Evolutionary conservation across 371 early-diverging fungal species (phyloP), one percentile per base, ranked within the genome.

Genomic region (Coemansia sp.): DNA sequence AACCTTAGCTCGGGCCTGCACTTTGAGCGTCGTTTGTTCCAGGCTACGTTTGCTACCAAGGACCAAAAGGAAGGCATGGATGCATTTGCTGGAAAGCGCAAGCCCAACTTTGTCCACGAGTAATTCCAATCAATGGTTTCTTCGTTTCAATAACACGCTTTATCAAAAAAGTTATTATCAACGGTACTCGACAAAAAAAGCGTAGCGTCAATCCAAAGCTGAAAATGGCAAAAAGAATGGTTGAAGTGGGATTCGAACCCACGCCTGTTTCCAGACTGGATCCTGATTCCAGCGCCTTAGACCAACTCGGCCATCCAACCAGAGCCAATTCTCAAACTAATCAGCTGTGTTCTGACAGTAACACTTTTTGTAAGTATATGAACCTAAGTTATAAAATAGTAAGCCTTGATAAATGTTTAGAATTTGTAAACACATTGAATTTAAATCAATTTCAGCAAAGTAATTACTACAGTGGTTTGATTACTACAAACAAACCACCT

Each of bases 51-150:
- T 85, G 94, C 89, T 64, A 92, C 94, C 62, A 84, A 92, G 62
- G 99, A 98, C 82, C 94, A 95, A 84, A 93, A 90, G 83, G 99
- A 98, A 84, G 99, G 99, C 60, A 97, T 97, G 96, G 59, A 69
- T n/a, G 99, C 99, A 11, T 98, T 98, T 80, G 90, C 87, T 54
- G 94, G 95, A 80, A 98, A 98, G 88, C 88, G 99, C 78, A 87
- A 88, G 82, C 84, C 99, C 64, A 88, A 86, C 55, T 98, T 93
- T 85, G 91, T 82, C 63, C 82, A 97, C 86, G 87, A 93, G 81
- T 97, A 74, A 14, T 9, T 6, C 20, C 18, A 9, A 37, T 37
- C 2, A 9, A 9, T 9, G 21, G 16, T 33, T 8, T 18, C 20
- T 51, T 51, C n/a, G n/a, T 23, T 51, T 51, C 51, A 20, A 48